phyloP scores from a whole-genome alignment of 768 basidiomycete species.

The Leccinum broughii region DNA sequence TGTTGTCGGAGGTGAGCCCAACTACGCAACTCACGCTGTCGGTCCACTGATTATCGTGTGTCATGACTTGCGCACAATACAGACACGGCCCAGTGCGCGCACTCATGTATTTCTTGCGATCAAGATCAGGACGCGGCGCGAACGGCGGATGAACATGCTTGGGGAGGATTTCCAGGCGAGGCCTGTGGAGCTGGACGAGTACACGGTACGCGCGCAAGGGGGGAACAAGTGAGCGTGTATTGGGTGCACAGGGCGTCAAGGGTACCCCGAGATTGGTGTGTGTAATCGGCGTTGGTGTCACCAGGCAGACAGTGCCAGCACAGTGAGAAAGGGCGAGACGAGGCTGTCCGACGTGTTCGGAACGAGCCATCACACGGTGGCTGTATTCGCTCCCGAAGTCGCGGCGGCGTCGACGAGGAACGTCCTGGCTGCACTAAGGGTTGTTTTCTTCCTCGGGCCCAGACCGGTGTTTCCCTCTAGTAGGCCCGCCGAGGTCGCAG shows the following conservation, averaged over 20 bases:
- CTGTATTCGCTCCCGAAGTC: too few relatives aligned
- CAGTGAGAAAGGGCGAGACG: too few relatives aligned
- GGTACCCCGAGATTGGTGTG: neutral
- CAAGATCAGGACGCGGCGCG: neutral
- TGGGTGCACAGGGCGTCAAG: too few relatives aligned
- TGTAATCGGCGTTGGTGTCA: neutral
- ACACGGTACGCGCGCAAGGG: too few relatives aligned
- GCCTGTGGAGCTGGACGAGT: slow-evolving; percentile 38
- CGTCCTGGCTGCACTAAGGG: too few relatives aligned
- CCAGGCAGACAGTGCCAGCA: too few relatives aligned
- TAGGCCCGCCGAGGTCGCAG: too few relatives aligned
- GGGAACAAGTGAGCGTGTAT: neutral
- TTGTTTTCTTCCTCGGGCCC: too few relatives aligned
- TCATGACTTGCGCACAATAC: slow-evolving; percentile 12
- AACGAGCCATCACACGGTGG: too few relatives aligned
- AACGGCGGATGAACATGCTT: slow-evolving; percentile 14
- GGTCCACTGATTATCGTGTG: neutral
- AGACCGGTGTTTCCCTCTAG: too few relatives aligned
- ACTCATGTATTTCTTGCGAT: neutral
- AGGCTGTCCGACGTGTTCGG: too few relatives aligned
- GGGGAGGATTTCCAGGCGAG: slow-evolving; percentile 35
- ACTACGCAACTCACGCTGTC: neutral
- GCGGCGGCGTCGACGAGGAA: too few relatives aligned
- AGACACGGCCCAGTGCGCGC: slow-evolving; percentile 44
- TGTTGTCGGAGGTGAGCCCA: slow-evolving; percentile 41